Base-by-base conservation (phyloP, 257 asterid genomes). In the Gardenia jasminoides region DNA sequence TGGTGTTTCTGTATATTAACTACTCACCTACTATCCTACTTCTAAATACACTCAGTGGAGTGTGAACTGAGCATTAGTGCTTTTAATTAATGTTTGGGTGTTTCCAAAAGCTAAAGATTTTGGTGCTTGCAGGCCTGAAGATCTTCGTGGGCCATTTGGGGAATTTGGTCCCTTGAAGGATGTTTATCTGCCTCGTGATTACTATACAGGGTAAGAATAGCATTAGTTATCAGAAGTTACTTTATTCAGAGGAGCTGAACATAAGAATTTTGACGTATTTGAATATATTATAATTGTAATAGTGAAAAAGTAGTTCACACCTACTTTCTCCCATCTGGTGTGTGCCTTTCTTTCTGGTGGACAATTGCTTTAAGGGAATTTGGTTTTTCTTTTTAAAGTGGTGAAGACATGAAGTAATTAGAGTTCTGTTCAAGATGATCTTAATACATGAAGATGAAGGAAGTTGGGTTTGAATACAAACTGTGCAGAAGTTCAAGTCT, bases 141-240 rank as follows among this genome's bases (percentile, higher is more conserved):
- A 92, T 86, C 96, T 92, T 52, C 94, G 89, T n/a, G 87, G 85
- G 62, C 86, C 86, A 30, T 92, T 92, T 82, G 88, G 88, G 58
- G 89, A 92, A 78, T 92, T 90, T 79, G 97, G 96, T 77, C 92
- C 90, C 3, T 77, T 92, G 6, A 92, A 92, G 87, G 94, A 92
- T 73, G 64, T 92, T 52, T 92, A 89, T 73, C 81, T 90, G 76
- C 97, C 94, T 0, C 87, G 89, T 19, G 91, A 89, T 76, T 91
- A 89, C 75, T 85, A 87, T 76, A 84, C 91, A 1, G 89, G 96
- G 96, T 91, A 70, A 85, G 92, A 76, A 62, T 28, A 15, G 56
- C 41, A 33, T 33, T 58, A 6, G 59, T 36, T 78, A n/a, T 62
- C n/a, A 70, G 3, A 6, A 33, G 26, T 44, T 75, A 46, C 22